A percentile compares a stretch with the other conserved stretches of the same genome.
These are phyloP conservation scores for Chernovozyma sophiae-reginae DNA, from an alignment of 1,139 yeast genomes.

Conservation along the genomic window DNA sequence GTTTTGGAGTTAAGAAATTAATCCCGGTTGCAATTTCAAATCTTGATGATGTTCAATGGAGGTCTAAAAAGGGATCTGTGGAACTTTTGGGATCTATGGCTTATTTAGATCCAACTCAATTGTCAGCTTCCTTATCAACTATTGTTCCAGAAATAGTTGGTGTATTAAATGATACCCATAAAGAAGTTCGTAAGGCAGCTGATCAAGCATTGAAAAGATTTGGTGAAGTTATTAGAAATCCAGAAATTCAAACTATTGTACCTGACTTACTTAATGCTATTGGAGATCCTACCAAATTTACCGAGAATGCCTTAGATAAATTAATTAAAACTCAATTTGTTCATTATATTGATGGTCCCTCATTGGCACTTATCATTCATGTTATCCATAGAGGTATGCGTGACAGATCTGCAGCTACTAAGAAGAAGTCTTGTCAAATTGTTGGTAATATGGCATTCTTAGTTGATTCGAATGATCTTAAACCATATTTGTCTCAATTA, in stretches of 20 bases:
- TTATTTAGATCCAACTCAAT: conserved; percentile 88
- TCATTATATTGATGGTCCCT: conserved; percentile 97
- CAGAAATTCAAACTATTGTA: conserved; percentile 88
- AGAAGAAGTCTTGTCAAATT: conserved; percentile 94
- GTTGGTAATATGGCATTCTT: conserved; percentile 98
- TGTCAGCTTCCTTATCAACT: conserved; percentile 81
- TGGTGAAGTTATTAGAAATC: conserved; percentile 96
- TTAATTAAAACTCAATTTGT: conserved; percentile 89
- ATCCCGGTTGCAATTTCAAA: conserved; percentile 88
- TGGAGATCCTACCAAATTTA: conserved; percentile 89
- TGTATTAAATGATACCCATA: conserved; percentile 90
- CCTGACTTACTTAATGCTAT: conserved; percentile 90
- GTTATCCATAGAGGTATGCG: conserved; percentile 94
- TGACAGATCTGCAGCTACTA: conserved; percentile 87
- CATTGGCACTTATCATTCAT: conserved; percentile 89
- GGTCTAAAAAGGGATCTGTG: conserved; percentile 95
- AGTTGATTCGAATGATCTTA: conserved; percentile 81
- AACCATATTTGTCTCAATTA: conserved; percentile 75
- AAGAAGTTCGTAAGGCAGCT: conserved; percentile 94
- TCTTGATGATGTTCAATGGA: conserved; percentile 89
- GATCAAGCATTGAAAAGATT: conserved; percentile 83
- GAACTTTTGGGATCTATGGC: conserved; percentile 98
- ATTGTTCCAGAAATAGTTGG: conserved; percentile 97
- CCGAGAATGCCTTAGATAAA: conserved; percentile 84
- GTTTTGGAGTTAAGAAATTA: conserved; percentile 85